Conservation (phyloP, 495 filamentous ascomycete genomes). For the Penicillium tannophilum region DNA sequence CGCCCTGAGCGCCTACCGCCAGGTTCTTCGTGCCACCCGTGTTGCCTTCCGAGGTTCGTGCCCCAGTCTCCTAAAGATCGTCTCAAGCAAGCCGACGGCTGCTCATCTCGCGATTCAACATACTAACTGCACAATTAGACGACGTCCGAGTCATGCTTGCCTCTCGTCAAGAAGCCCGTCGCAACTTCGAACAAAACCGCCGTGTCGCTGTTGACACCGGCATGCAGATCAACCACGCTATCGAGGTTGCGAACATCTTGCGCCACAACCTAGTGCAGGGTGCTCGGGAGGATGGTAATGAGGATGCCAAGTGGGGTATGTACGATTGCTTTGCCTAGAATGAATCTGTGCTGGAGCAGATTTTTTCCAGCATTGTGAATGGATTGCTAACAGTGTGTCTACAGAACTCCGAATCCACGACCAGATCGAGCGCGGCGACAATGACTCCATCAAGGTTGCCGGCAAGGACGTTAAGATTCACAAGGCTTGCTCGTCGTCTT, state of each 20-base stretch:
- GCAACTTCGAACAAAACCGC: conserved; percentile 68
- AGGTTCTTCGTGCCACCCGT: conserved; percentile 77
- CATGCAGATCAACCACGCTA: conserved; percentile 69
- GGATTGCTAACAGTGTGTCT: conserved; percentile 14
- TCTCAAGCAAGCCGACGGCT: not conserved
- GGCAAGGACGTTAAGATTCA: conserved; percentile 48
- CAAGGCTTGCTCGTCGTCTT: conserved; percentile 42
- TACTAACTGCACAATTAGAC: conserved; percentile 47
- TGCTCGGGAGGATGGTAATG: conserved; percentile 51
- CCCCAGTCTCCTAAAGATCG: not conserved
- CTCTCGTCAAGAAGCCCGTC: conserved; percentile 69
- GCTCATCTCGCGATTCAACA: not conserved
- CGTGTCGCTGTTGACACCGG: conserved; percentile 52
- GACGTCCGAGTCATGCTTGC: conserved; percentile 66
- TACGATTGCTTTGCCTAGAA: conserved; percentile 11
- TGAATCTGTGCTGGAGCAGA: not conserved
- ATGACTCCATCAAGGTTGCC: conserved; percentile 75
- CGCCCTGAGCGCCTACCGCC: conserved; percentile 78
- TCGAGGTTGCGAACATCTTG: conserved; percentile 80
- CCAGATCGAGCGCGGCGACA: conserved; percentile 88
- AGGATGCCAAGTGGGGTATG: conserved; percentile 67
- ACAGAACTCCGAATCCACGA: conserved; percentile 85
- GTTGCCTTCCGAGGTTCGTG: conserved; percentile 79
- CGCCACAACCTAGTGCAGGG: conserved; percentile 89
- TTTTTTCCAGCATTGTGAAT: not conserved